Evolutionary conservation across 2,329 filamentous ascomycete genomes (phyloP), one percentile per base, ranked within the genome.

Genomic region (Amesomyces nigricolor): DNA sequence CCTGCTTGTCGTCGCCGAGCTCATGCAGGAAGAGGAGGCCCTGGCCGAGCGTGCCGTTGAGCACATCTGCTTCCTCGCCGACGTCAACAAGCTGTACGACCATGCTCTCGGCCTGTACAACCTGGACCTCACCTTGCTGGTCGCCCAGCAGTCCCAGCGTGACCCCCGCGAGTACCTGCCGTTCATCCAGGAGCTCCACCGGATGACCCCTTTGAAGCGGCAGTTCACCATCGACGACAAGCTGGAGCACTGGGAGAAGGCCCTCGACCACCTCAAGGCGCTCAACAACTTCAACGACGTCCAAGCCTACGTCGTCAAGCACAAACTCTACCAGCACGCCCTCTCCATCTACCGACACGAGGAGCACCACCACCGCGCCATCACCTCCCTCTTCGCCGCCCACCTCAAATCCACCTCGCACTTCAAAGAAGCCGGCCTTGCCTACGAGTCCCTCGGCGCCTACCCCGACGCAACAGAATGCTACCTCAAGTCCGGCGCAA

Each of bases 21-120:
- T 99, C 37, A 80, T 84, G 76, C 78, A 80, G 53, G 80, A 86
- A 62, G 82, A 87, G 48, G 76, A 83, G 42, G 80, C 84, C 51
- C 78, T 91, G 62, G 89, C 90, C 0, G 92, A 97, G 63, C 87
- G 86, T 69, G 92, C 92, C 0, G 87, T 96, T 19, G 91, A 96
- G 68, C 94, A 99, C 66, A 96, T 99, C 58, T 97, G 91, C 76
- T 99, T 99, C 77, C 79, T 99, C 42, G 89, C 91, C 0, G 94
- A 99, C 70, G 87, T 95, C 45, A 95, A 96, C 69, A 85, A 85
- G 39, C 81, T 99, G 0, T 99, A 96, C 65, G 89, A 96, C 59
- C 86, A 91, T 58, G 89, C 94, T 0, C 77, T 99, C 2, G 91
- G 91, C 1, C 77, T 97, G 2, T 99, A 99, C 68, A 86, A 97